Evolutionary conservation across 257 asterid species (phyloP).

Genomic region (Petunia secreta): DNA sequence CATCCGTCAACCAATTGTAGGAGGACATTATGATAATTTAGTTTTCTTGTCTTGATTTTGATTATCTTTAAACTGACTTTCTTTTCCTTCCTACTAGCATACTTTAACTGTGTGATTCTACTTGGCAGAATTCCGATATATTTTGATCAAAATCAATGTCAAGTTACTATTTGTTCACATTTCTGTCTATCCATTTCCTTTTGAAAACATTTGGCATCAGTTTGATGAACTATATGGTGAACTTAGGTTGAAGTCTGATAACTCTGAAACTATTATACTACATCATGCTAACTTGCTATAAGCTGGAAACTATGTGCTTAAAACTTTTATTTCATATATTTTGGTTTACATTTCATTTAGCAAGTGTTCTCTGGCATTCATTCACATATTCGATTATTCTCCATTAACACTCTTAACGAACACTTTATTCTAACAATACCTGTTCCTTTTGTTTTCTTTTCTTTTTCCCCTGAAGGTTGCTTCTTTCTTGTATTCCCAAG

Average conservation of each 20-base stretch:
- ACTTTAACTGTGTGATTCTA: neutral
- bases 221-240: neutral
- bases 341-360: slow-evolving; percentile 18
- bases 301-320: neutral
- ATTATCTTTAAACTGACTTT: neutral
- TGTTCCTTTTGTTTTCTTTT: neutral
- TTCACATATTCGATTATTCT: slow-evolving; percentile 7
- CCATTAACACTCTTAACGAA: neutral
- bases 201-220: neutral
- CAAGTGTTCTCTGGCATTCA: neutral
- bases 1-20: neutral
- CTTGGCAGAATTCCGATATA: neutral
- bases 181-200: neutral
- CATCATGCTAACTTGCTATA: neutral
- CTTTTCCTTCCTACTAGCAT: slow-evolving; percentile 12
- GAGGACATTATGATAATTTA: slow-evolving; percentile 17
- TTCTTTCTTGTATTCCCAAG: slow-evolving; percentile 85
- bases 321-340: neutral
- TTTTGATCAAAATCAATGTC: neutral
- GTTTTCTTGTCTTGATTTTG: slow-evolving; percentile 1
- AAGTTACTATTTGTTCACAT: neutral
- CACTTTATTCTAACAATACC: neutral
- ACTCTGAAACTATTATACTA: neutral
- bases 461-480: slow-evolving; percentile 63
- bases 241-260: neutral